Evolutionary conservation across 768 basidiomycete genomes (phyloP), one percentile per base, ranked within the genome.

Genomic region (Exidia glandulosa): DNA sequence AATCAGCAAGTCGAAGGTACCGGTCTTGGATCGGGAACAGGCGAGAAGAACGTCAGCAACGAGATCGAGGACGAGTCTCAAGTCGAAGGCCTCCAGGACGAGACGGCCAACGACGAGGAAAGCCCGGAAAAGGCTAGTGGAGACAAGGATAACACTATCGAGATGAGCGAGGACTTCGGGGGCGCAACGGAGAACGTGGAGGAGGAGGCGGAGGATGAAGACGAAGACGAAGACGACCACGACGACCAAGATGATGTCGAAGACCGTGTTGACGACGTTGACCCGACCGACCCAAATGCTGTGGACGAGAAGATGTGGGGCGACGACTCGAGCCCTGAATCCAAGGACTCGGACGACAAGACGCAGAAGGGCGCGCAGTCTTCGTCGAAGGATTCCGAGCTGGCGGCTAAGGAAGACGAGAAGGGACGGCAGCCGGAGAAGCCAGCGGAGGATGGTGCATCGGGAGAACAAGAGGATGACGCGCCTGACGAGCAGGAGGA

Each of bases 231-330:
- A n/a, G 77, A 77, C 3, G 81, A 79, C 3, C 74, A 75, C 2
- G 81, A 77, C 2, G 80, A 77, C 52, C 80, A 84, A 19, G 77
- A 74, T 3, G 87, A 87, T 23, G 81, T 82, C 19, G 94, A 98
- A 47, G 94, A 98, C 63, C 84, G 85, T 63, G 69, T 94, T 32
- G 93, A 84, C 6, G 80, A 93, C 56, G 74, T 98, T 32, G 92
- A 95, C 72, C 80, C 84, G 2, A 75, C 81, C 19, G 95, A 97
- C 73, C 87, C 90, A 9, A 78, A 83, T 29, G 85, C 86, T 0
- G 81, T 96, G 16, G 95, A 98, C 68, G 95, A 99, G 74, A 97
- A 98, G 75, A 76, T 99, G 64, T 98, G 96, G 95, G 93, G 89
- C 23, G 90, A 94, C 63, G 87, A 95, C 65, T 71, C 76, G 56